A percentile compares a stretch with the other conserved stretches of the same genome.
Evolutionary conservation across 2,329 filamentous ascomycete genomes (phyloP).

Genomic region (Septoria petroselini): DNA sequence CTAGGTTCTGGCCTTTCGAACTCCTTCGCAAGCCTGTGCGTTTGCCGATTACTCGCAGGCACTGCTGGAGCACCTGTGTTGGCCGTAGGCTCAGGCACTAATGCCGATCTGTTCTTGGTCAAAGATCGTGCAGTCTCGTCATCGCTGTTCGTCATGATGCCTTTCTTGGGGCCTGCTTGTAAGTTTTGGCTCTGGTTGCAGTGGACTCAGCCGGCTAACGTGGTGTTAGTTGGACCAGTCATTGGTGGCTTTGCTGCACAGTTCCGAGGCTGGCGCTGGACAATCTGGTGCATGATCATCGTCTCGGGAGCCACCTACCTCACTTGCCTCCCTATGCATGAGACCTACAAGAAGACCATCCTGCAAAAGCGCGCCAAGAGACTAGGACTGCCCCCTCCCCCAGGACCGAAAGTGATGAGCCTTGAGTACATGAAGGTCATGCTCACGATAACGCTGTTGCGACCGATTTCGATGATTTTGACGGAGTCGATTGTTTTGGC

Average conservation of each 20-base stretch:
- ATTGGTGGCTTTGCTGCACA: slow-evolving; percentile 44
- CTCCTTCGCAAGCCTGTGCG: slow-evolving; percentile 26
- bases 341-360: slow-evolving; percentile 56
- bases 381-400: slow-evolving; percentile 31
- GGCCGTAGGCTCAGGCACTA: slow-evolving; percentile 44
- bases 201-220: background rate
- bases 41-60: slow-evolving; percentile 50
- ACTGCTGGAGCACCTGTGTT: slow-evolving; percentile 37
- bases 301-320: slow-evolving; percentile 41
- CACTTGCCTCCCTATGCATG: slow-evolving; percentile 46
- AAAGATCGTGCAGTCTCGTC: slow-evolving; percentile 37
- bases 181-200: slow-evolving; percentile 31
- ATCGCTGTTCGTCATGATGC: slow-evolving; percentile 42
- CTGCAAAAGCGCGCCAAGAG: slow-evolving; percentile 41
- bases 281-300: slow-evolving; percentile 46
- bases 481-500: slow-evolving; percentile 40
- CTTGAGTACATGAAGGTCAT: slow-evolving; percentile 34
- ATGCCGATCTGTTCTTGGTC: slow-evolving; percentile 41
- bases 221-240: background rate
- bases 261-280: slow-evolving; percentile 44
- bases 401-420: slow-evolving; percentile 27
- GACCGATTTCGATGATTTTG: slow-evolving; percentile 38
- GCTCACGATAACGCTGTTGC: slow-evolving; percentile 34
- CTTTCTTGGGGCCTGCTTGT: slow-evolving; percentile 42
- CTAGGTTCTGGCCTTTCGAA: slow-evolving; percentile 33